Percentiles rank a stretch among this genome's conserved stretches.
phyloP scores from a whole-genome alignment of 805 yeast genomes.

The Blastobotrys americana region DNA sequence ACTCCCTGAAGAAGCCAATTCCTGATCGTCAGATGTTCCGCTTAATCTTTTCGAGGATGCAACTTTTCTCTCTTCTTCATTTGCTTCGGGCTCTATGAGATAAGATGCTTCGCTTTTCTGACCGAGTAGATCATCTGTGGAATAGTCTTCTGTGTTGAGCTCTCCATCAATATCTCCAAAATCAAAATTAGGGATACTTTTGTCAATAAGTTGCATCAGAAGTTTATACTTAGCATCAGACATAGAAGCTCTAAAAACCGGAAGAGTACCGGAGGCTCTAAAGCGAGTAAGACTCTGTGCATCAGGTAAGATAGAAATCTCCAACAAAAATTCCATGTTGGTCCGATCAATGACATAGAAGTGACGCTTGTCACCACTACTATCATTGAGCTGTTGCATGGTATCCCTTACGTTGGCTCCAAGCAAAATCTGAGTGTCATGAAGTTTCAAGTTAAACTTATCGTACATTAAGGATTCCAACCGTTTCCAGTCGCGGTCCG shows the following conservation, averaged over 20 bases:
- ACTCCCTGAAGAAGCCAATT: not conserved
- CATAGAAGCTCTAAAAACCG: constrained; percentile 60
- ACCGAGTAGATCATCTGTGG: not conserved
- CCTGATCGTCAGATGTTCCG: not conserved
- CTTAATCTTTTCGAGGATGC: not conserved
- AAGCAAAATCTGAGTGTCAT: constrained; percentile 81
- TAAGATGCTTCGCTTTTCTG: not conserved
- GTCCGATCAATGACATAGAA: constrained; percentile 69
- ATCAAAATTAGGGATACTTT: constrained; percentile 51
- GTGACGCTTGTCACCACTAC: constrained; percentile 32
- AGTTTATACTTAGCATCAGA: constrained; percentile 89
- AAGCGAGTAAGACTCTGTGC: constrained; percentile 67
- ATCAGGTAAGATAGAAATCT: constrained; percentile 77
- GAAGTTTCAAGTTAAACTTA: constrained; percentile 64
- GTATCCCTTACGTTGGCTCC: constrained; percentile 78
- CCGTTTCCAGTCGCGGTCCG: constrained; percentile 64
- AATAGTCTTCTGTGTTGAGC: not conserved
- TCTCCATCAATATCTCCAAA: constrained; percentile 26
- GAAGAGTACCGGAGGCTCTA: constrained; percentile 69
- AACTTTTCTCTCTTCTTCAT: not conserved
- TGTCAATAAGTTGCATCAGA: constrained; percentile 68
- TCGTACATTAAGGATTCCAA: constrained; percentile 83
- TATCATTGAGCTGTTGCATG: constrained; percentile 56
- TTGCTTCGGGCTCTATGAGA: not conserved
- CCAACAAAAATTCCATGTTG: constrained; percentile 65